phyloP scores from a whole-genome alignment of 176 grass and related monocot species.

The Carex kokanica region DNA sequence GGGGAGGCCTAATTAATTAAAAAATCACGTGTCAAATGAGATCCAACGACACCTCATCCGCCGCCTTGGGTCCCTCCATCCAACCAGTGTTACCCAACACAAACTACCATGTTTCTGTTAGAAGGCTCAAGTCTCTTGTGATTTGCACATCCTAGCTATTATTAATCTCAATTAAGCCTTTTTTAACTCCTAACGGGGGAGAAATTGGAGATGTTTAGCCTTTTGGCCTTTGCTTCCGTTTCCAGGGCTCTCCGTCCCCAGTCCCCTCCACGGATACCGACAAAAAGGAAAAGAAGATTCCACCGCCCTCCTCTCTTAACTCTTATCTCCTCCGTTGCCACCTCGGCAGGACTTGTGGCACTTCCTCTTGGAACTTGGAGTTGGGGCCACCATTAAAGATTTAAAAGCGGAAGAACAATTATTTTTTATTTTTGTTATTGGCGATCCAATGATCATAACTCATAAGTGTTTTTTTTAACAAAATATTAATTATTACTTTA shows the following conservation, averaged over 20 bases:
- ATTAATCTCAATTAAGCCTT: neutral
- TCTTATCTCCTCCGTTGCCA: constrained; percentile 4
- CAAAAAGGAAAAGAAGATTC: constrained; percentile 8
- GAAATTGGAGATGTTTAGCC: constrained; percentile 7
- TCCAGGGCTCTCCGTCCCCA: neutral
- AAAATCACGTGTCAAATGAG: constrained; percentile 21
- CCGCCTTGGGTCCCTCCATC: neutral
- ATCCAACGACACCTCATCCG: constrained; percentile 5
- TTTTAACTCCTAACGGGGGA: neutral
- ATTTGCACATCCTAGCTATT: too few relatives aligned
- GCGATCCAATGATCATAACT: neutral
- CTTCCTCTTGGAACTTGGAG: neutral
- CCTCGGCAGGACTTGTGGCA: neutral
- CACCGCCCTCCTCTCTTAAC: neutral
- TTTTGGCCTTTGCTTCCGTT: too few relatives aligned
- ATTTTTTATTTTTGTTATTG: neutral
- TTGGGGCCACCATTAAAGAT: neutral
- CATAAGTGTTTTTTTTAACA: neutral
- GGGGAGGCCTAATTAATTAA: neutral
- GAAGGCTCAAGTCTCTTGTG: too few relatives aligned
- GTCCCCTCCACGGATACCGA: constrained; percentile 15
- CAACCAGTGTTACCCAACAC: neutral
- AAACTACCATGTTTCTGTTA: neutral
- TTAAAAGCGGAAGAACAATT: neutral
- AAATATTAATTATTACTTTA: neutral